Evolutionary conservation across 371 early-diverging fungal genomes (phyloP).

Genomic region (Quaeritorhiza haematococci): DNA sequence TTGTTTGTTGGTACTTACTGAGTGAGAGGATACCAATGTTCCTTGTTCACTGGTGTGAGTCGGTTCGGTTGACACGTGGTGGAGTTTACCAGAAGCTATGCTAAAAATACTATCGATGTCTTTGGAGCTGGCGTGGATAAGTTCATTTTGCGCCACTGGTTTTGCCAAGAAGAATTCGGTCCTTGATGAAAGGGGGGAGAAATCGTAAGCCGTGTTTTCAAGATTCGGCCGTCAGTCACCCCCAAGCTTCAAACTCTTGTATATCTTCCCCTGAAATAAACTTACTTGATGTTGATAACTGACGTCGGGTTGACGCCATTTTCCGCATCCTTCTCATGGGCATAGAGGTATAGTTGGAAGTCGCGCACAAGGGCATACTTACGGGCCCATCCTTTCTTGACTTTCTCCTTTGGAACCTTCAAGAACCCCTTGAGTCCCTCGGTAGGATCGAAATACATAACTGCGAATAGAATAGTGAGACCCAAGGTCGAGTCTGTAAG

Average conservation of each 20-base stretch:
- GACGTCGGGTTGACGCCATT: conserved; percentile 17
- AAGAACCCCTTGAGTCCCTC: conserved; percentile 30
- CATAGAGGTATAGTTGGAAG: conserved; percentile 30
- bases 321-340: conserved; percentile 29
- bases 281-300: conserved; percentile 32
- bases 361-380: conserved; percentile 35
- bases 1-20: not conserved
- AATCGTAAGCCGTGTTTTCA: not conserved
- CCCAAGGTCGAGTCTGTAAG: too few relatives aligned
- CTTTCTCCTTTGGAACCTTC: conserved; percentile 45
- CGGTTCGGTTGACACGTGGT: not conserved
- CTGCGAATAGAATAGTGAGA: not conserved
- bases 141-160: conserved; percentile 43
- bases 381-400: conserved; percentile 42
- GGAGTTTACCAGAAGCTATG: conserved; percentile 17
- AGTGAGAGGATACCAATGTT: not conserved
- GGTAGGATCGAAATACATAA: conserved; percentile 13
- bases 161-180: conserved; percentile 37
- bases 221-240: not conserved
- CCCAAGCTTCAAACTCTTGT: not conserved
- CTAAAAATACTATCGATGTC: conserved; percentile 49
- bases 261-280: not conserved
- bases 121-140: conserved; percentile 41
- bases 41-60: not conserved
- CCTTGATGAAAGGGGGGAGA: conserved; percentile 5